Base-by-base conservation (phyloP, 257 asterid species). In the Gynochthodes officinalis region DNA sequence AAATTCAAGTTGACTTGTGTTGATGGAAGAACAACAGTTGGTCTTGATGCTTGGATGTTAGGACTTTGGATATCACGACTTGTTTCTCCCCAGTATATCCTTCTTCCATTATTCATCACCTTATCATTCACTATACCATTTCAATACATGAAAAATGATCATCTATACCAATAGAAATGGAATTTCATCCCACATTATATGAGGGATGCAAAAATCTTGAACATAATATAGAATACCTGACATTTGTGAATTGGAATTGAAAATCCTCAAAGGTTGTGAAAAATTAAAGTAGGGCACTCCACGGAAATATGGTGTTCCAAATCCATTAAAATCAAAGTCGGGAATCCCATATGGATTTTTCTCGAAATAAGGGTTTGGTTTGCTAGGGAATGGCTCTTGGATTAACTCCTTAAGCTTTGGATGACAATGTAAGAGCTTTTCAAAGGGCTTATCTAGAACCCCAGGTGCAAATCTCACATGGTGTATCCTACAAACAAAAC, bases 391-490 rank as follows among this genome's bases (percentile, higher is more conserved):
- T 11, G 90, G 86, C 8, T 65, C 67, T 59, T 54, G 79, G 60
- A 87, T 85, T 28, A 89, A 60, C 12, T 23, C 33, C 0, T 21
- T 14, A 23, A 91, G 64, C 0, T 84, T 77, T 67, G 63, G 60
- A 33, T 87, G 86, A 76, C 75, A 80, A 33, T 74, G 81, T 71
- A 88, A 25, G 18, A 92, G 83, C 79, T 83, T 88, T 30, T 85
- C 85, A 28, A 83, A 90, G 39, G 86, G 89, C 48, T 69, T 86
- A 10, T 87, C 92, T 23, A 92, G 81, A 1, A 60, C 9, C 37
- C 92, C 96, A 0, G 90, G 77, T 1, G 87, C 77, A 73, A 88
- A 84, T 7, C 9, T 81, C 70, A 86, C 83, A 7, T 39, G 43
- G 64, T 92, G 98, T 37, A 83, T 81, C 91, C 98, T 92, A 75